Evolutionary conservation across 768 basidiomycete genomes (phyloP).

Genomic region (Porpolomopsis calyptriformis): DNA sequence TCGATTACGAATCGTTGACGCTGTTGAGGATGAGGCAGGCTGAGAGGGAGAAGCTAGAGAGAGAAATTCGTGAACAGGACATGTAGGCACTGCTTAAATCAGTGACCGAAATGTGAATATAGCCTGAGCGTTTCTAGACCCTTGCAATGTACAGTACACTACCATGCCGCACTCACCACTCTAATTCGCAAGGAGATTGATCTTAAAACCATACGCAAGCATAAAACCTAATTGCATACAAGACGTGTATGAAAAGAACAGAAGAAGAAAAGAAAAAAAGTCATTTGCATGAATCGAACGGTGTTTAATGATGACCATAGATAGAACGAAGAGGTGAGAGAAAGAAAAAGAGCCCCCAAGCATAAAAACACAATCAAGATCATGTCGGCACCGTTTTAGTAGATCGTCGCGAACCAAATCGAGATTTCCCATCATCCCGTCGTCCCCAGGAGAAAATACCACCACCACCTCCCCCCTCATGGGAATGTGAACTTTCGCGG

Average conservation of each 20-base stretch:
- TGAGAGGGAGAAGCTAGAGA: conserved; percentile 65
- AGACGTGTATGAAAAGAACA: conserved; percentile 5
- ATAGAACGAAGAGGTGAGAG: conserved; percentile 11
- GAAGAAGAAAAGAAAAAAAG: too few species aligned
- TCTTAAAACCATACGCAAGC: neutral
- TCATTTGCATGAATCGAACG: too few species aligned
- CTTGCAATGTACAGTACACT: too few species aligned
- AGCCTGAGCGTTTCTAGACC: too few species aligned
- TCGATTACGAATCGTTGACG: conserved; percentile 75
- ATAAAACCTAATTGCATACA: conserved; percentile 15
- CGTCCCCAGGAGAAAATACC: conserved; percentile 63
- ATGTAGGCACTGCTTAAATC: too few species aligned
- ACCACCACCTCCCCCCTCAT: conserved; percentile 41
- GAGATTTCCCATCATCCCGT: conserved; percentile 51
- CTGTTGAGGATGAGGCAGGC: conserved; percentile 75
- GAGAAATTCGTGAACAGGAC: conserved; percentile 60
- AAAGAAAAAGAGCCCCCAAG: conserved; percentile 11
- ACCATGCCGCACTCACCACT: too few species aligned
- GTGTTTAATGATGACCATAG: too few species aligned
- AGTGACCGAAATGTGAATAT: too few species aligned
- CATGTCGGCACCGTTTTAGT: conserved; percentile 31
- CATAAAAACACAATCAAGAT: conserved; percentile 9
- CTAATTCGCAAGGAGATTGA: neutral
- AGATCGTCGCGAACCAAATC: conserved; percentile 64
- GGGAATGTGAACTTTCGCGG: conserved; percentile 61